These are phyloP conservation scores for Zanthoxylum bungeanum DNA, from an alignment of 345 rosid genomes.

Conservation along the genomic window DNA sequence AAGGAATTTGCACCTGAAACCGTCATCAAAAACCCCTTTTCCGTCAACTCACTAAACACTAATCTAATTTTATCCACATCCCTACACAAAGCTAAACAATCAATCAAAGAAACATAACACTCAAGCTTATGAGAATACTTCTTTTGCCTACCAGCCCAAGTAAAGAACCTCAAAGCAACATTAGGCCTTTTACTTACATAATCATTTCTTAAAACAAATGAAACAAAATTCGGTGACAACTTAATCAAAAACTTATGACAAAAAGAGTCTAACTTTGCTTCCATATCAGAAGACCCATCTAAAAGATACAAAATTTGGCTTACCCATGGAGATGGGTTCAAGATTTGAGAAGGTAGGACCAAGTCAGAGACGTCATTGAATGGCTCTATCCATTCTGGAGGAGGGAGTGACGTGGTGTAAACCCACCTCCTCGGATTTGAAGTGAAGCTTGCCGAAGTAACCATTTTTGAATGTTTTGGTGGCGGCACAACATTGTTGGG, in stretches of 20 bases:
- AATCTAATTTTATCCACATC: constrained; percentile 48
- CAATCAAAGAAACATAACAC: constrained; percentile 64
- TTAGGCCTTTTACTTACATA: constrained; percentile 46
- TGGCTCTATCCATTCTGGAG: constrained; percentile 92
- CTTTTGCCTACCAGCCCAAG: constrained; percentile 74
- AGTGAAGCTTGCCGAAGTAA: constrained; percentile 10
- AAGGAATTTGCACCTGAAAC: constrained; percentile 52
- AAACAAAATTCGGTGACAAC: constrained; percentile 65
- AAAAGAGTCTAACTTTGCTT: constrained; percentile 52
- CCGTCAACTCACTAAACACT: constrained; percentile 43
- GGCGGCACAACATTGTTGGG: constrained; percentile 25
- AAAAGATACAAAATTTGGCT: constrained; percentile 52
- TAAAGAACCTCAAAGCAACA: constrained; percentile 59
- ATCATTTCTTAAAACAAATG: constrained; percentile 48
- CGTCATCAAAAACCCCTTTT: constrained; percentile 46
- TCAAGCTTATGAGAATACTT: constrained; percentile 67
- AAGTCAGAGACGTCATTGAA: constrained; percentile 65
- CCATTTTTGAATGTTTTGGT: constrained; percentile 11
- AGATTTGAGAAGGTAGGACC: constrained; percentile 35
- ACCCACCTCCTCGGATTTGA: constrained; percentile 38
- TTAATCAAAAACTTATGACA: constrained; percentile 57
- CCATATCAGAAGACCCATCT: constrained; percentile 69
- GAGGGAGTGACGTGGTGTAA: constrained; percentile 50
- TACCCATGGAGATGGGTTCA: constrained; percentile 74
- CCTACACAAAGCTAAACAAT: constrained; percentile 43